Conservation (phyloP, 345 rosid species). For the Xanthoceras sorbifolium region DNA sequence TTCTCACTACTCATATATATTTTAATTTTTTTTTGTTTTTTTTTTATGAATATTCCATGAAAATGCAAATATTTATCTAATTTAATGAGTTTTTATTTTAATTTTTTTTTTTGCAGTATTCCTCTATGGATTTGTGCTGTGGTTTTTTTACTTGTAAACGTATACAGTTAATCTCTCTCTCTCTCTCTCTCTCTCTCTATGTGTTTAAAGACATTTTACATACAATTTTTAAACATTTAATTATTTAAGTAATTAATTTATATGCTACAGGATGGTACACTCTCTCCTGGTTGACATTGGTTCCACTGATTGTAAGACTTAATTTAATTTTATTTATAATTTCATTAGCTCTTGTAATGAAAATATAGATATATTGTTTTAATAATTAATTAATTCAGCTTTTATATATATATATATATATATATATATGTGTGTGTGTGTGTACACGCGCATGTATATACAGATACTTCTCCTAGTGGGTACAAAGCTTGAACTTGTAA, state of each 20-base stretch:
- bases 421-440: not conserved
- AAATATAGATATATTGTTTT: no score
- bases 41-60: not conserved
- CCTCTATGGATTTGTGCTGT: conserved; percentile 53
- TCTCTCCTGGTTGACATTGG: conserved; percentile 43
- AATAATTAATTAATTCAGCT: no score
- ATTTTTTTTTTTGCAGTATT: conserved; percentile 37
- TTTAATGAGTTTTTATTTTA: not conserved
- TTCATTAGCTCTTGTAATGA: not conserved
- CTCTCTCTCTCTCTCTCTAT: not conserved
- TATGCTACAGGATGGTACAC: conserved; percentile 51
- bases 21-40: not conserved
- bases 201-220: no score
- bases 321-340: not conserved
- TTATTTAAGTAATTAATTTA: not conserved
- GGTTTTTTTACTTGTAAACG: conserved; percentile 51
- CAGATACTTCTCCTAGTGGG: conserved; percentile 60
- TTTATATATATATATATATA: no score
- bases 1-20: not conserved
- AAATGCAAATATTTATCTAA: not conserved
- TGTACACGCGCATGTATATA: no score
- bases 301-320: conserved; percentile 42
- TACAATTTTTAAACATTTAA: not conserved
- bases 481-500: conserved; percentile 54
- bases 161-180: conserved; percentile 35